Evolutionary conservation across 2,329 filamentous ascomycete genomes (phyloP), one percentile per base, ranked within the genome.

Genomic region (Alternaria brassicae): DNA sequence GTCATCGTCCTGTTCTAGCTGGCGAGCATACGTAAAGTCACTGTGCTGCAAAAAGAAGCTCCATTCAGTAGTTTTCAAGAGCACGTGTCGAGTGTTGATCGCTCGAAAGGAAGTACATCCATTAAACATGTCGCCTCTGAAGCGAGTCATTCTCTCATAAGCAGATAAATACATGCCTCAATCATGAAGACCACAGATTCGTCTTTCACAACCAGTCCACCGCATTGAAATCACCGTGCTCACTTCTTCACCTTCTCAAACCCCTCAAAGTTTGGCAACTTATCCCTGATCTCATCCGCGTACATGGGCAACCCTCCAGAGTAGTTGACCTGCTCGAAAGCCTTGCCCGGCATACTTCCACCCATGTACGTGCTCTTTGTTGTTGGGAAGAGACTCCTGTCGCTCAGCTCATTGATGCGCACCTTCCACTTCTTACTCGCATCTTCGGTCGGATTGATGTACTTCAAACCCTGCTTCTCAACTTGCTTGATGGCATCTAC

Each of bases 311-410:
- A 39, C 4, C 36, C 36, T 21, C 36, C 36, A 12, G 36, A 17
- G 1, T 39, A 39, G 36, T 39, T 39, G 36, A 39, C 36, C 36
- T 39, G 36, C 17, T 39, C 36, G 10, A 39, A 39, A 39, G 36
- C 36, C 42, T 45, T 45, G n/a, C 27, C 42, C 15, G 42, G 42
- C n/a, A 28, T n/a, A 19, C 15, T 28, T 6, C 74, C 76, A 25
- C 68, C 69, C 67, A 70, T 73, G 49, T 78, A 79, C 71, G 74
- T 78, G 12, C 67, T 72, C 32, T 73, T 72, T 2, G 75, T 73
- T 10, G 66, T 69, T 37, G 75, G 74, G 54, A 77, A 73, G 40
- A 79, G 57, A 13, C 71, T 77, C 54, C 62, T 64, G 34, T 75
- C 69, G 55, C 67, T 69, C 39, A 77, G 37, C 63, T 72, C 63